Evolutionary conservation across 2,329 filamentous ascomycete genomes (phyloP).

Genomic region (Calonectria multiphialidica): DNA sequence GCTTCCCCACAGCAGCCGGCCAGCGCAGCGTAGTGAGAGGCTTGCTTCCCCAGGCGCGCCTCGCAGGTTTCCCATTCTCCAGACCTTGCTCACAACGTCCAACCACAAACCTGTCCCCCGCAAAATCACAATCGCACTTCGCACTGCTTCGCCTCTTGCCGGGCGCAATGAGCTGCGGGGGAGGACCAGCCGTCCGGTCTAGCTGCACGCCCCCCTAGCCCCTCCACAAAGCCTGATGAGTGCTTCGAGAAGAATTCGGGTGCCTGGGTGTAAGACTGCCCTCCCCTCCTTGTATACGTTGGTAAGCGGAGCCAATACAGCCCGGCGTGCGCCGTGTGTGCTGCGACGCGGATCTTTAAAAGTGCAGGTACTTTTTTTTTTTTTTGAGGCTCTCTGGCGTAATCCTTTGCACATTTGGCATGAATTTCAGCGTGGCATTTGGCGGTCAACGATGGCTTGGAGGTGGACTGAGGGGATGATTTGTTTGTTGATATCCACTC

Average conservation of each 20-base stretch:
- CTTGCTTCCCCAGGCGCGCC: constrained; percentile 24
- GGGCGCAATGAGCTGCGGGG: no score
- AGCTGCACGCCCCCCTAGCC: no score
- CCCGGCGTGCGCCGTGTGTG: neutral
- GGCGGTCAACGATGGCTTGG: neutral
- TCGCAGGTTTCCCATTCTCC: constrained; percentile 13
- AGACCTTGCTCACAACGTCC: constrained; percentile 16
- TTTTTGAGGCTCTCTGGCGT: neutral
- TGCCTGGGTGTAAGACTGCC: neutral
- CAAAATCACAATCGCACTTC: neutral
- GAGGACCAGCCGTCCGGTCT: no score
- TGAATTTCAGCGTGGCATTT: neutral
- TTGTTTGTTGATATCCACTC: neutral
- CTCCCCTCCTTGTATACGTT: neutral
- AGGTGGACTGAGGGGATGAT: neutral
- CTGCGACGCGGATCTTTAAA: neutral
- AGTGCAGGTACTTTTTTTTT: neutral
- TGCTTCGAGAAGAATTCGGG: constrained; percentile 13
- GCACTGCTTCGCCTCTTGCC: neutral
- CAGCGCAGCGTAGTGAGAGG: neutral
- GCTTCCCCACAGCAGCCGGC: constrained; percentile 5
- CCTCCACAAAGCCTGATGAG: neutral
- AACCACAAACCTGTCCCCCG: constrained; percentile 26
- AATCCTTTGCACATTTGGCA: neutral
- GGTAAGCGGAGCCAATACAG: neutral